Conservation (phyloP, 2,329 filamentous ascomycete genomes). For the Passalora sequoiae region DNA sequence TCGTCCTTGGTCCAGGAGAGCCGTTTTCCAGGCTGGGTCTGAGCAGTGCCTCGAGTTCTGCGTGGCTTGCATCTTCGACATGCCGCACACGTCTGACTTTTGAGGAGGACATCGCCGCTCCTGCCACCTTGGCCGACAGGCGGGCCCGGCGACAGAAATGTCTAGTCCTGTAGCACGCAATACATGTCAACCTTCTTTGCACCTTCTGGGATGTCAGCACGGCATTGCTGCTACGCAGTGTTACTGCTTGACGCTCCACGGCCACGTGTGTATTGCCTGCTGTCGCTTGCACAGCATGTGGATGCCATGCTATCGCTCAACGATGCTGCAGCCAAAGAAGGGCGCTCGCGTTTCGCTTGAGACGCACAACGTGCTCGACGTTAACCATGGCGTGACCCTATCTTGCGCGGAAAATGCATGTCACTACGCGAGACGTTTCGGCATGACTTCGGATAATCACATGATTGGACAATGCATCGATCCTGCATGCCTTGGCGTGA, state of each 20-base stretch:
- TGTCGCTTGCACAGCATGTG: background rate
- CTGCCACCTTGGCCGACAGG: background rate
- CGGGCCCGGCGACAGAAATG: background rate
- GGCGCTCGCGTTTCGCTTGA: background rate
- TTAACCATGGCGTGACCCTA: slow-evolving; percentile 14
- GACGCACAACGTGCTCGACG: slow-evolving; percentile 10
- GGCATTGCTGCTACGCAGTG: background rate
- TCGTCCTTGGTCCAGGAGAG: background rate
- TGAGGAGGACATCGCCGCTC: slow-evolving; percentile 5
- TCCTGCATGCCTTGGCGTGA: slow-evolving; percentile 13
- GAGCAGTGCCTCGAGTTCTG: slow-evolving; percentile 5
- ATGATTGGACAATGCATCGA: slow-evolving; percentile 7
- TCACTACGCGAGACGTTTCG: background rate
- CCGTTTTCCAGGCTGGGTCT: background rate
- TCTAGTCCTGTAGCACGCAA: slow-evolving; percentile 5
- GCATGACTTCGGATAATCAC: slow-evolving; percentile 3
- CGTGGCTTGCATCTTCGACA: background rate
- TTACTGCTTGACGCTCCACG: background rate
- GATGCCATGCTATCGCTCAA: background rate
- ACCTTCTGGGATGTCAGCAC: background rate
- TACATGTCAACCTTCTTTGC: background rate
- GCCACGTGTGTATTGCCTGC: background rate
- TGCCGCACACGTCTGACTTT: background rate
- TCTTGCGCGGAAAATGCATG: background rate
- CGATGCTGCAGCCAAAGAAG: background rate